phyloP scores from a whole-genome alignment of 2,329 filamentous ascomycete genomes.

The Fusarium beomiforme region DNA sequence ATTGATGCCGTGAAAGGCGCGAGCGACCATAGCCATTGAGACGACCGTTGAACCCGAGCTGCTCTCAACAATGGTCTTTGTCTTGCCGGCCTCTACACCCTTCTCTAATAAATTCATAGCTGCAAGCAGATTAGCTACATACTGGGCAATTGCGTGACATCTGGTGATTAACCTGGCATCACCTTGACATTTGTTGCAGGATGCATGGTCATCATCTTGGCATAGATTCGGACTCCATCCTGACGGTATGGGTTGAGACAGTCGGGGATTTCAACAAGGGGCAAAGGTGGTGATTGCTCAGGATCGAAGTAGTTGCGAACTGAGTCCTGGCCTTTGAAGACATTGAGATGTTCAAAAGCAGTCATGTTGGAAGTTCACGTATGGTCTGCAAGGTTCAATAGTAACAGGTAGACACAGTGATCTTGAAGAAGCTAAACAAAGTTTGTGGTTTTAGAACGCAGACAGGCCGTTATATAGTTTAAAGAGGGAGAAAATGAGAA shows the following conservation, averaged over 20 bases:
- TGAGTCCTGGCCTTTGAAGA: constrained; percentile 65
- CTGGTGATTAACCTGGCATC: constrained; percentile 58
- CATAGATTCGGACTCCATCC: constrained; percentile 70
- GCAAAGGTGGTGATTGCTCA: constrained; percentile 64
- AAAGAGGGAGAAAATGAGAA: not conserved
- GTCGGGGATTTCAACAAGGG: constrained; percentile 67
- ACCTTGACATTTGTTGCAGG: constrained; percentile 71
- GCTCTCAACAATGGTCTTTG: constrained; percentile 66
- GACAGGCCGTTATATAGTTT: not conserved
- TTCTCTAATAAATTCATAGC: constrained; percentile 61
- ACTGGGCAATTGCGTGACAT: not conserved
- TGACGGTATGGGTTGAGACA: constrained; percentile 64
- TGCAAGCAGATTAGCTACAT: constrained; percentile 24
- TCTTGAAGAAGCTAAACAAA: not conserved
- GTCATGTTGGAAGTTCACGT: constrained; percentile 38
- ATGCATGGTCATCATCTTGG: constrained; percentile 71
- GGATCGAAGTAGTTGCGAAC: constrained; percentile 68
- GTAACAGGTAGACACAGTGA: not conserved
- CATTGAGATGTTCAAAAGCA: constrained; percentile 53
- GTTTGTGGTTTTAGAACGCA: not conserved
- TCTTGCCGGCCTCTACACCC: constrained; percentile 54
- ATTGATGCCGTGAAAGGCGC: constrained; percentile 51
- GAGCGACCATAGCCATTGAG: constrained; percentile 59
- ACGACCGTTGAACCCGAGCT: constrained; percentile 71
- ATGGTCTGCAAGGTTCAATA: constrained; percentile 3